Conservation (phyloP, 352 stramenopile genomes). For the Phytopythium delawarense region DNA sequence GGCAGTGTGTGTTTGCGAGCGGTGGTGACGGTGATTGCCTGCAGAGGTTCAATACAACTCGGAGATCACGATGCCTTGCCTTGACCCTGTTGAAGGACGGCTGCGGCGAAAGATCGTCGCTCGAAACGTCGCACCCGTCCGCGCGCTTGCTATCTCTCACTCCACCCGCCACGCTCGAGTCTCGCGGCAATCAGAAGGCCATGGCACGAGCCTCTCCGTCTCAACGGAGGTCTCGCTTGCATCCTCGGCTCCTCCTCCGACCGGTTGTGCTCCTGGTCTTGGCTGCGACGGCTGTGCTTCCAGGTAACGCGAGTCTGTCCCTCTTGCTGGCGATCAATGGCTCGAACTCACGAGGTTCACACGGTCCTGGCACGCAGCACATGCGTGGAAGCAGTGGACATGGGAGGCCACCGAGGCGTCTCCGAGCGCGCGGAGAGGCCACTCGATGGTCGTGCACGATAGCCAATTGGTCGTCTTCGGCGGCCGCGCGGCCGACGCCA, state of each 20-base stretch:
- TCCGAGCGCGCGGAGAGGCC: slow-evolving; percentile 71
- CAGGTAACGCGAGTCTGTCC: neutral
- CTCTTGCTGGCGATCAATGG: slow-evolving; percentile 6
- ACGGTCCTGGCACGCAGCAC: neutral
- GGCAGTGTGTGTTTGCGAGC: neutral
- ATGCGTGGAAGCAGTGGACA: slow-evolving; percentile 84
- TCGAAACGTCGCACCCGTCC: neutral
- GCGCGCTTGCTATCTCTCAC: neutral
- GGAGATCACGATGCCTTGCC: no score
- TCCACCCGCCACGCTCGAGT: neutral
- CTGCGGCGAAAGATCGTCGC: neutral
- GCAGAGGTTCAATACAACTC: neutral
- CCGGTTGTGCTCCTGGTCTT: neutral
- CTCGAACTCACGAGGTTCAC: no score
- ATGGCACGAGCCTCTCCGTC: neutral
- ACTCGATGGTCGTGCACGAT: slow-evolving; percentile 86
- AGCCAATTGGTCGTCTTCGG: slow-evolving; percentile 90
- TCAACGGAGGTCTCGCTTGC: neutral
- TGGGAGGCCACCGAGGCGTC: slow-evolving; percentile 47
- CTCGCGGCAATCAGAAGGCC: neutral
- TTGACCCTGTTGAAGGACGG: no score
- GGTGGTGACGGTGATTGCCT: neutral
- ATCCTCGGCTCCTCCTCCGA: neutral
- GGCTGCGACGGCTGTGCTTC: neutral
- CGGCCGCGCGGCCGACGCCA: slow-evolving; percentile 88